These are phyloP conservation scores for Psilocybe tampanensis DNA, from an alignment of 768 basidiomycete genomes.

Conservation along the genomic window DNA sequence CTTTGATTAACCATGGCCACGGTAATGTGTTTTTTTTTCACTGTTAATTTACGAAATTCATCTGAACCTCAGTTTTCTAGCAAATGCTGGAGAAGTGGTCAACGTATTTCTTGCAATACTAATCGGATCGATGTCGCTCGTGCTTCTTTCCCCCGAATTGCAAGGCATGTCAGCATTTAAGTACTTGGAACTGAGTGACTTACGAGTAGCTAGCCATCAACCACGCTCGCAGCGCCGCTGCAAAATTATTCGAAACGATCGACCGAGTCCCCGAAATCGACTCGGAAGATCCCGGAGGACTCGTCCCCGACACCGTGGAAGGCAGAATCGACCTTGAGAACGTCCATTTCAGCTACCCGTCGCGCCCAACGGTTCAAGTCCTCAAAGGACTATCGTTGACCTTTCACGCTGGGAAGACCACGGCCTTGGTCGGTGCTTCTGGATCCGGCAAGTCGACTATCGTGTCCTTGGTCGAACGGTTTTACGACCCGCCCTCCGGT, in stretches of 20 bases:
- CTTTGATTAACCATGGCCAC: neutral
- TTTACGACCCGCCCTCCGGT: constrained; percentile 82
- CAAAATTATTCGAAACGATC: constrained; percentile 84
- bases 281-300: constrained; percentile 64
- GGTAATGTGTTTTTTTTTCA: neutral
- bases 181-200: neutral
- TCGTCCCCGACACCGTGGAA: constrained; percentile 60
- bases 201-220: neutral
- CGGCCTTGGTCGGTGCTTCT: constrained; percentile 76
- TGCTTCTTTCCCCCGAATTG: constrained; percentile 2
- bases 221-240: constrained; percentile 65
- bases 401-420: constrained; percentile 64
- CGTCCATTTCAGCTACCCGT: constrained; percentile 83
- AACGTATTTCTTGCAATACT: constrained; percentile 12
- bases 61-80: neutral
- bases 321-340: constrained; percentile 69
- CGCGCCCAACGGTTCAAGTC: constrained; percentile 73
- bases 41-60: neutral
- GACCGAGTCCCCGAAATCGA: constrained; percentile 86
- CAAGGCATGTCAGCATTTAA: neutral
- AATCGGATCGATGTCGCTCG: constrained; percentile 7
- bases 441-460: constrained; percentile 80
- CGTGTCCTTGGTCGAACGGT: constrained; percentile 77
- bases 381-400: constrained; percentile 44
- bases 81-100: constrained; percentile 2